These are phyloP conservation scores for Voacanga thouarsii DNA, from an alignment of 257 asterid genomes.

Conservation along the genomic window DNA sequence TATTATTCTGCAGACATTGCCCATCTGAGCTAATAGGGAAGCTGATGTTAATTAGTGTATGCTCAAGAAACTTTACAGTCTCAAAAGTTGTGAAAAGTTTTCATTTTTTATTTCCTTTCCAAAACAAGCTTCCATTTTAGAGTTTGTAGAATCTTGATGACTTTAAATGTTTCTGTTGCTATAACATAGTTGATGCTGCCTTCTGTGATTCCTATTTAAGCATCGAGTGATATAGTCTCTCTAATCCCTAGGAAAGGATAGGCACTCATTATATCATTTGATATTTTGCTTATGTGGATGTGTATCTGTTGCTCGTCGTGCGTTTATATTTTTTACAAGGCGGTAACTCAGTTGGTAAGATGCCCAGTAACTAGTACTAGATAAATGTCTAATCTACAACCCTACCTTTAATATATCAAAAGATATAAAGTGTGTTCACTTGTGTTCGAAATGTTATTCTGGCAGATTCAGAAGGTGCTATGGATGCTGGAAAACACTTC, in stretches of 20 bases:
- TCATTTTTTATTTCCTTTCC: background rate
- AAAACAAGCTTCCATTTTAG: background rate
- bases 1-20: background rate
- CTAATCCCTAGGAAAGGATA: background rate
- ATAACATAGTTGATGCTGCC: background rate
- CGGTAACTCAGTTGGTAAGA: background rate
- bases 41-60: background rate
- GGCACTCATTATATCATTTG: background rate
- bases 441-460: background rate
- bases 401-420: background rate
- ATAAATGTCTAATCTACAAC: background rate
- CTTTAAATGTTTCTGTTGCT: background rate
- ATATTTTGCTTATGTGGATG: background rate
- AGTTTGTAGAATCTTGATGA: background rate
- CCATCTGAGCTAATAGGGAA: background rate
- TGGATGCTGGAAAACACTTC: background rate
- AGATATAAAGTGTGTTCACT: background rate
- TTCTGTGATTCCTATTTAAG: background rate
- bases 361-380: background rate
- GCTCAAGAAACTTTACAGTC: background rate
- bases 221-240: background rate
- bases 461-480: slow-evolving; percentile 9
- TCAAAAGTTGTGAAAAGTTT: background rate
- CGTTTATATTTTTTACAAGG: background rate
- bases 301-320: background rate